Evolutionary conservation across 2,329 filamentous ascomycete species (phyloP), one percentile per base, ranked within the genome.

Genomic region (Bipolaris oryzae): DNA sequence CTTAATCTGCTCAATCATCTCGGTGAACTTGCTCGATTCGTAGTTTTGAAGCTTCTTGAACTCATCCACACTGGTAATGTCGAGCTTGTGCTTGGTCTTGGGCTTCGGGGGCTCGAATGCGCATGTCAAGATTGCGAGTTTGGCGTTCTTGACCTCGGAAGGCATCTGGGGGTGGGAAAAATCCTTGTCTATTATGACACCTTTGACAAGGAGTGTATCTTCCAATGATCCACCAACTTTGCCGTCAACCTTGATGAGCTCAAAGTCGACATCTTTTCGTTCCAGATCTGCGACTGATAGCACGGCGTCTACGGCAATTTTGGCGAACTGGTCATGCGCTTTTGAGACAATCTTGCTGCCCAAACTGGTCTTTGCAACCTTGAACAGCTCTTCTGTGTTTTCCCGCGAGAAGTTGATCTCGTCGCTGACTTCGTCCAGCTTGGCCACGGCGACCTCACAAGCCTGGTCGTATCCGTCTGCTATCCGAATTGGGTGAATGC

Each of bases 81-180:
- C 95, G 60, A 99, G 86, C 84, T 97, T 96, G 81, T 99, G 95
- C 86, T 99, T 99, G 45, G 95, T 99, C 87, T 99, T 99, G 67
- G 95, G 95, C 85, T 99, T 99, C 48, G 95, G 95, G 31, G 95
- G 95, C 82, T 99, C 95, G 75, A 99, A 99, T 3, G 95, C 92
- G 77, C 95, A 99, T 49, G 95, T 99, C 58, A 99, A 82, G 72
- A 99, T 99, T 68, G 95, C 95, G 73, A 99, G 88, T 83, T 97
- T 98, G 74, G 95, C 96, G 79, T 99, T 92, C 70, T 84, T 86
- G 63, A 99, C 94, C 79, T 97, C 92, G 48, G 90, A 91, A 10
- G 95, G 95, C 95, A 99, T 99, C 81, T 99, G 95, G 11, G 95
- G 95, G 78, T 99, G 95, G 34, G 95, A 98, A 79, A 99, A 99